These are phyloP conservation scores for Pinus taeda DNA, from an alignment of 75 land plant genomes.

Conservation along the genomic window DNA sequence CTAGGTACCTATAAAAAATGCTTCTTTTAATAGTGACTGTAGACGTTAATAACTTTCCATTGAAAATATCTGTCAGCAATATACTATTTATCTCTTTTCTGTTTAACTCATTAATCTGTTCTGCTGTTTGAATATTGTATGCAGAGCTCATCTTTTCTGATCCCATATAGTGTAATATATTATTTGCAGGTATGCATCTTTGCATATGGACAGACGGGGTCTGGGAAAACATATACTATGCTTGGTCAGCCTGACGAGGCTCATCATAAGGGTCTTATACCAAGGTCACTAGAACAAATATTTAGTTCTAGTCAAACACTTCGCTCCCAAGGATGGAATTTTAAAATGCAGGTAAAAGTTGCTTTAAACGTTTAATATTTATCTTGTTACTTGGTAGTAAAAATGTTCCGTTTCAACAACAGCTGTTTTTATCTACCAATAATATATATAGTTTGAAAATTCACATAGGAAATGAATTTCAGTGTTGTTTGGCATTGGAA, in stretches of 20 bases:
- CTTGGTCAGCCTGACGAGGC: slow-evolving; percentile 26
- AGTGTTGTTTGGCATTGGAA: background rate
- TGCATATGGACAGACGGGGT: slow-evolving; percentile 43
- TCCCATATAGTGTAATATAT: background rate
- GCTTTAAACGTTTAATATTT: background rate
- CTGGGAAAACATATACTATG: slow-evolving; percentile 40
- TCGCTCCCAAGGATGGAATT: slow-evolving; percentile 29
- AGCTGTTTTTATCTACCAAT: background rate
- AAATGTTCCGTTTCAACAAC: background rate
- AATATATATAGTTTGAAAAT: background rate
- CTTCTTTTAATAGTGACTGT: background rate
- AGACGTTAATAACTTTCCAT: background rate
- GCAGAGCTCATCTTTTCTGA: background rate
- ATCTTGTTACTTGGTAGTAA: background rate
- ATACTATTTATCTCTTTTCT: too few species aligned
- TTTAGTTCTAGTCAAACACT: slow-evolving; percentile 34
- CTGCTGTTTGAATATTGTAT: background rate
- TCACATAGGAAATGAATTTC: background rate
- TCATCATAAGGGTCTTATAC: slow-evolving; percentile 28
- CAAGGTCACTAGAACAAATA: slow-evolving; percentile 36
- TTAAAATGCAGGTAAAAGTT: slow-evolving; percentile 28
- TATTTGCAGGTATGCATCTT: slow-evolving; percentile 31
- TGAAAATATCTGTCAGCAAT: background rate
- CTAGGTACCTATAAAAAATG: too few species aligned
- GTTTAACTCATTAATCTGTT: too few species aligned